Evolutionary conservation across 2,329 filamentous ascomycete genomes (phyloP).

Genomic region (Xylaria sp.): DNA sequence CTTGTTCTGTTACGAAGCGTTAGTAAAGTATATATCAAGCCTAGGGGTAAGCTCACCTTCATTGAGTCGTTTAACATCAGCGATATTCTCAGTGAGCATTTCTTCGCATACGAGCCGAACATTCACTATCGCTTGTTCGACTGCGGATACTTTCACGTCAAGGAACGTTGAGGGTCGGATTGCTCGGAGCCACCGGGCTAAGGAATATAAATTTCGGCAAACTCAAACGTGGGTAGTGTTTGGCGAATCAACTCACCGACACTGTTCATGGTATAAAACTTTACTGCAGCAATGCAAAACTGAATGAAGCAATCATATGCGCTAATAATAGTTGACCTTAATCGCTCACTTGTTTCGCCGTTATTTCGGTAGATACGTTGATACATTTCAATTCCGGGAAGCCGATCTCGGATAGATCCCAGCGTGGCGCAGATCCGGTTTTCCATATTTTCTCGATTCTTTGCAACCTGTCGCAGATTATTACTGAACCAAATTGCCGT

Average conservation of each 20-base stretch:
- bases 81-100: neutral
- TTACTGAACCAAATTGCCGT: neutral
- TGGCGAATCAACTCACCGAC: neutral
- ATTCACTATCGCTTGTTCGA: slow-evolving; percentile 10
- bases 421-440: neutral
- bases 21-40: neutral
- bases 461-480: neutral
- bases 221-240: neutral
- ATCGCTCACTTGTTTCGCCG: neutral
- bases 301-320: slow-evolving; percentile 2
- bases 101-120: slow-evolving; percentile 7
- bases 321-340: neutral
- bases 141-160: neutral
- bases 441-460: slow-evolving; percentile 4
- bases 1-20: neutral
- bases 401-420: neutral
- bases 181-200: slow-evolving; percentile 1
- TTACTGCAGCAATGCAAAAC: neutral
- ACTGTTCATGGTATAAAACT: neutral
- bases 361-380: slow-evolving; percentile 1
- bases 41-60: neutral
- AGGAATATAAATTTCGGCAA: neutral
- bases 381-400: slow-evolving; percentile 5
- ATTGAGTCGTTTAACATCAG: slow-evolving; percentile 3
- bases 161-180: neutral